Evolutionary conservation across 1,284 basidiomycete species (phyloP), one percentile per base, ranked within the genome.

Genomic region (Cryptococcus hybrid): DNA sequence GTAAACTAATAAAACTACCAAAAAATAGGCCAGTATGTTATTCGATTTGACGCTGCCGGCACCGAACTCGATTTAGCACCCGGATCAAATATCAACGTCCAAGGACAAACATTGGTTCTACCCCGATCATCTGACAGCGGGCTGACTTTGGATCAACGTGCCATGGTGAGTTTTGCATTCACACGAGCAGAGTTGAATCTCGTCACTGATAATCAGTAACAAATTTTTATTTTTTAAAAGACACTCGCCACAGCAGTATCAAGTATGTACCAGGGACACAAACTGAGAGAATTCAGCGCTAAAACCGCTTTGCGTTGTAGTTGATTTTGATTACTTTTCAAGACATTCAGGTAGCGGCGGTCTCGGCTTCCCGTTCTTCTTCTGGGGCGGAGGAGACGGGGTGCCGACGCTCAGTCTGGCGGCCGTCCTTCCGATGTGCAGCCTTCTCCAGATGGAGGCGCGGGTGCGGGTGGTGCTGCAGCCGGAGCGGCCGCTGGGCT

Each of bases 81-180:
- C 18, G 71, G 70, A 7, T 60, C 64, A 5, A 59, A 61, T 38
- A 60, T 67, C 30, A 68, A 59, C 18, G 64, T 71, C 7, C 73
- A 71, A 52, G 73, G 73, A 6, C 74, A 72, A 58, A 68, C 57
- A 3, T 47, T 75, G 52, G 61, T 75, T 24, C 53, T 77, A 36
- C 73, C 70, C 3, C 59, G 61, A 18, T 57, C 61, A 6, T 54
- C 63, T 30, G 71, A 68, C 13, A 65, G 66, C 8, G 76, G 75
- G 37, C 76, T 91, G 34, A 85, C 82, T n/a, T 69, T 92, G 12
- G 88, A 93, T 63, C 87, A 93, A 71, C 82, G 88, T 45, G 90
- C 91, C 4, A 90, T 93, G 77, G 30, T 30, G 30, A 30, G 30
- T 30, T 3, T 75, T 18, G 18, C 18, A 18, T 18, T 18, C 18